phyloP scores from a whole-genome alignment of 1,284 basidiomycete genomes.

The Peniophora sp. region DNA sequence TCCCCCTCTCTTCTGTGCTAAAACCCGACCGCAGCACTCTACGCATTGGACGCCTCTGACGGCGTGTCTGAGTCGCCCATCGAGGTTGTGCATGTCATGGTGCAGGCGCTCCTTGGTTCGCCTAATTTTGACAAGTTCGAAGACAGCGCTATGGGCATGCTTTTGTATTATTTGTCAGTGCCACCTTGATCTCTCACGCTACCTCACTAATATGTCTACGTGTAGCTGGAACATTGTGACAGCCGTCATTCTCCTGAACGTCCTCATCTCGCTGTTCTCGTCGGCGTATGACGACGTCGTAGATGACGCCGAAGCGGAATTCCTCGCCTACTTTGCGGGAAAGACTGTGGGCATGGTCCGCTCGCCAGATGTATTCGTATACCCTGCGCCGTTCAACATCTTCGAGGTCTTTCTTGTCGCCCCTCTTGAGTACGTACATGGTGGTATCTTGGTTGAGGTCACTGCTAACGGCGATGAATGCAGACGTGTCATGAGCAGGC shows the following conservation, averaged over 20 bases:
- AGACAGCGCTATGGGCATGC: constrained; percentile 57
- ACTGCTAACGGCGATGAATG: not conserved
- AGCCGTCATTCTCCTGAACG: constrained; percentile 85
- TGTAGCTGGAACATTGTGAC: constrained; percentile 80
- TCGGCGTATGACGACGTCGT: constrained; percentile 82
- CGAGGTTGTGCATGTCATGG: constrained; percentile 65
- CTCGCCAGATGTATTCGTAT: constrained; percentile 74
- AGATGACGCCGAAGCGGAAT: constrained; percentile 67
- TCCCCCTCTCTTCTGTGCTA: too few relatives aligned
- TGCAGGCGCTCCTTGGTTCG: constrained; percentile 73
- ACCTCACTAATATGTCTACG: not conserved
- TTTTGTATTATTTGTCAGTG: constrained; percentile 76
- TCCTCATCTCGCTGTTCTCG: constrained; percentile 91
- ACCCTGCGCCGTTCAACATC: constrained; percentile 80
- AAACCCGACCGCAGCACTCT: too few relatives aligned
- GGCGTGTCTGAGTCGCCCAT: constrained; percentile 50
- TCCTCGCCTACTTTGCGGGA: constrained; percentile 81
- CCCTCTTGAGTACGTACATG: constrained; percentile 69
- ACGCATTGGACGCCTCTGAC: constrained; percentile 85
- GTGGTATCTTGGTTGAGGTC: too few relatives aligned
- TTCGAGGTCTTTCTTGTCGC: constrained; percentile 76
- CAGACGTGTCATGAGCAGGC: not conserved
- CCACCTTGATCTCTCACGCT: constrained; percentile 1
- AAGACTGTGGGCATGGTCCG: constrained; percentile 81
- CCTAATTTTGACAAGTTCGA: constrained; percentile 73